Base-by-base conservation (phyloP, 352 stramenopile species). In the Phytophthora fragariae region DNA sequence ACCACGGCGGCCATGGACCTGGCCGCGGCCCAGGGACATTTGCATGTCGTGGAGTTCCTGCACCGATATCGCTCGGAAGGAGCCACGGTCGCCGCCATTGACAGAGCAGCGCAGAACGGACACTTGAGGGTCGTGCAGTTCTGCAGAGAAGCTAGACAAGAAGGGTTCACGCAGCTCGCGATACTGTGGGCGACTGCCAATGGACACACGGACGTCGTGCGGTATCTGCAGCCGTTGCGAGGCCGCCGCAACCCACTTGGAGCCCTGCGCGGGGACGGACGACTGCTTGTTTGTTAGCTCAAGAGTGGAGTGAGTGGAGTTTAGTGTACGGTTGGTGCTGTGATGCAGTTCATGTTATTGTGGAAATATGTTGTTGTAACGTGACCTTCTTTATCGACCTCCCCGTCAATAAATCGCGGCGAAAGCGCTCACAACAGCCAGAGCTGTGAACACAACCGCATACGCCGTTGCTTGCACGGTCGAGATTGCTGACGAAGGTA, bases 101-200 rank as follows among this genome's bases (percentile, higher is more conserved):
- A 86, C 58, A 61, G 75, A 50, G 81, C 81, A 1, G 76, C 76
- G 2, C 77, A 84, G 47, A 77, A 81, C 46, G 81, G 81, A 17
- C 72, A 85, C 37, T 19, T 72, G 17, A 11, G 58, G 0, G 68
- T 86, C 9, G 73, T 86, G 1, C 56, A 68, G 39, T 80, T 84
- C 27, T 77, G 82, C 24, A 53, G 73, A 37, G 54, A 75, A 65
- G 29, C 60, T 12, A 52, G 76, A 39, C 62, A 17, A 6, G 66
- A 81, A 57, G 73, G 76, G 8, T 76, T 70, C 58, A 80, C 69
- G 31, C 65, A 62, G 21, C 41, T 85, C 35, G 78, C 68, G 6
- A 77, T 77, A 27, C 24, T 72, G n/a, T 85, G 78, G 78, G 75
- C 75, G 0, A 65, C 15, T 11, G 65, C 65, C n/a, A 83, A 81